A percentile compares a stretch with the other conserved stretches of the same genome.
These are phyloP conservation scores for Lactifluus volemus DNA, from an alignment of 768 basidiomycete species.

Conservation along the genomic window DNA sequence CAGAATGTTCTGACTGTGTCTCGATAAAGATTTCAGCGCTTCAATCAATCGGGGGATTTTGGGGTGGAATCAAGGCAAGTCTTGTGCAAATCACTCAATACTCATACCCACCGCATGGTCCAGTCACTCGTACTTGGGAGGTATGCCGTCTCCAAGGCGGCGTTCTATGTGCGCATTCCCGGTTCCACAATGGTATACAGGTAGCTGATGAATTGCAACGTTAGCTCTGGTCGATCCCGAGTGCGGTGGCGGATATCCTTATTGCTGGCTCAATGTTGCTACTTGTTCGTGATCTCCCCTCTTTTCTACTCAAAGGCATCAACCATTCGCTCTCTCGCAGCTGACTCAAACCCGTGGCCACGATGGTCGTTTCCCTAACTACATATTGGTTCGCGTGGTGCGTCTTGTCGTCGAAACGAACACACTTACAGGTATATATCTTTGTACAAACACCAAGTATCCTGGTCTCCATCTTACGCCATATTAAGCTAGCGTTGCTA, in stretches of 20 bases:
- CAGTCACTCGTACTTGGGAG: background rate
- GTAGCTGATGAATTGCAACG: background rate
- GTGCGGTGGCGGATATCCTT: constrained; percentile 6
- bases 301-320: background rate
- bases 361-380: background rate
- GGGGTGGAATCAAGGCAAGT: constrained; percentile 11
- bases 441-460: background rate
- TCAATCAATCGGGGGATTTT: background rate
- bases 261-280: constrained; percentile 4
- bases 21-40: background rate
- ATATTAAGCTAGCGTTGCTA: background rate
- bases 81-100: background rate
- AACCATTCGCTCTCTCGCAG: background rate
- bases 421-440: constrained; percentile 2
- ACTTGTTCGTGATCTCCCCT: background rate
- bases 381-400: constrained; percentile 20
- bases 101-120: background rate
- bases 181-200: background rate
- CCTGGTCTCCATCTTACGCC: background rate
- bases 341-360: background rate
- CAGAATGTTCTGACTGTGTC: background rate
- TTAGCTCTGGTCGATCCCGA: constrained; percentile 8
- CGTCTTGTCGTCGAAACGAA: constrained; percentile 25
- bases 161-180: background rate
- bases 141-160: background rate